Evolutionary conservation across 495 filamentous ascomycete genomes (phyloP).

Genomic region (Aspergillus leporis): DNA sequence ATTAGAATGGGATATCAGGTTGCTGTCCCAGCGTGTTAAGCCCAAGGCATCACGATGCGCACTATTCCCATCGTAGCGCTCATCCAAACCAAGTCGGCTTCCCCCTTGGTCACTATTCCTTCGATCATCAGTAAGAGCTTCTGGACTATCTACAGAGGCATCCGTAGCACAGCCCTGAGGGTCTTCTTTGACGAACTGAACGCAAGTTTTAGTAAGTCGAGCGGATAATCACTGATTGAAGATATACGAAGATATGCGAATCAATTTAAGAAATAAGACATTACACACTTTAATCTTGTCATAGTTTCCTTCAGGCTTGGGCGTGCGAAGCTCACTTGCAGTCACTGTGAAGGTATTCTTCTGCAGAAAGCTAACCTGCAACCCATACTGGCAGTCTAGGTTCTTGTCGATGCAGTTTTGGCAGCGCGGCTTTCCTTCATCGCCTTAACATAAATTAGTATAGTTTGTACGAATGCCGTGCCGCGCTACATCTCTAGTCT

Average conservation of each 20-base stretch:
- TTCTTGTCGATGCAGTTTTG: conserved; percentile 43
- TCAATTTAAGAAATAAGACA: not conserved
- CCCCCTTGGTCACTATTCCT: not conserved
- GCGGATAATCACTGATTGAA: not conserved
- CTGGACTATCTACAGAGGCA: not conserved
- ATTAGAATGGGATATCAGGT: not conserved
- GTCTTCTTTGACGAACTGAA: conserved; percentile 29
- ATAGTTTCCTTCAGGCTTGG: conserved; percentile 18
- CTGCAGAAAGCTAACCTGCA: conserved; percentile 40
- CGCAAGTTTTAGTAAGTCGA: not conserved
- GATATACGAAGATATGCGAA: not conserved
- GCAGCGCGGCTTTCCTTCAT: conserved; percentile 43
- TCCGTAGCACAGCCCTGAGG: conserved; percentile 3
- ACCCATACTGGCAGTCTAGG: conserved; percentile 39
- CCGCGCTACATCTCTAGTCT: not conserved
- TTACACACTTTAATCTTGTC: conserved; percentile 26
- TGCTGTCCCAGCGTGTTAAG: not conserved
- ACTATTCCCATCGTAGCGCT: not conserved
- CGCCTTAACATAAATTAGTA: too few relatives aligned
- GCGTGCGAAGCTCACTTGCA: conserved; percentile 12
- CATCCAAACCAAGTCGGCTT: not conserved
- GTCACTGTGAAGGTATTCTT: conserved; percentile 40
- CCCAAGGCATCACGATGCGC: not conserved
- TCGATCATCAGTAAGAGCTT: not conserved
- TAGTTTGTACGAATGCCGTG: too few relatives aligned